phyloP scores from a whole-genome alignment of 371 early-diverging fungal genomes.

The Apophysomyces elegans region DNA sequence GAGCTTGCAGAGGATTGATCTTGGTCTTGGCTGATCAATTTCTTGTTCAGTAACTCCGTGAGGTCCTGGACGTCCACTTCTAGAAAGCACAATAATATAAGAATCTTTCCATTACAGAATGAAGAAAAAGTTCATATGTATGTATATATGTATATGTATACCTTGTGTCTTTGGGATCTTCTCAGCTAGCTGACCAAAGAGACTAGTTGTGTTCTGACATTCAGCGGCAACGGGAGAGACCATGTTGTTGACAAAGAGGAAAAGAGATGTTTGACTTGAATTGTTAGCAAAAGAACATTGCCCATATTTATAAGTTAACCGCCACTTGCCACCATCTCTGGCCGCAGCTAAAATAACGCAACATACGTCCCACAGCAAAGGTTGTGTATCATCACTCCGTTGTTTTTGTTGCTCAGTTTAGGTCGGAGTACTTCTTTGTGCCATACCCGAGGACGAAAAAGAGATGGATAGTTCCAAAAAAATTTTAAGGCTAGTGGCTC shows the following conservation, averaged over 20 bases:
- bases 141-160: background rate
- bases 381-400: conserved; percentile 6
- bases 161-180: background rate
- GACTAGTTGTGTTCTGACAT: background rate
- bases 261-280: background rate
- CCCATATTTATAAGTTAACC: background rate
- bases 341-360: conserved; percentile 10
- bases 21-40: background rate
- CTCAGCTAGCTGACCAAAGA: background rate
- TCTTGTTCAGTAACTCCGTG: background rate
- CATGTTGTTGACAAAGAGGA: background rate
- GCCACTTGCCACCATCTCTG: background rate
- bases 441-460: background rate
- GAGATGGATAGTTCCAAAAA: background rate
- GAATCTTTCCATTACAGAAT: too few relatives aligned
- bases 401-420: conserved; percentile 3
- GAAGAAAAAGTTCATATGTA: too few relatives aligned
- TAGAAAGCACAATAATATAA: background rate
- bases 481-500: conserved; percentile 3
- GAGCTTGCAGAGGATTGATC: background rate
- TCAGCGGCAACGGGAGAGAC: background rate
- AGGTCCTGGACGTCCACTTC: background rate
- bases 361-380: background rate
- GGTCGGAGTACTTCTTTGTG: background rate
- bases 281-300: background rate